Percentiles rank a stretch among this genome's conserved stretches.
phyloP scores from a whole-genome alignment of 2,329 filamentous ascomycete species.

The Dactylellina leptospora region DNA sequence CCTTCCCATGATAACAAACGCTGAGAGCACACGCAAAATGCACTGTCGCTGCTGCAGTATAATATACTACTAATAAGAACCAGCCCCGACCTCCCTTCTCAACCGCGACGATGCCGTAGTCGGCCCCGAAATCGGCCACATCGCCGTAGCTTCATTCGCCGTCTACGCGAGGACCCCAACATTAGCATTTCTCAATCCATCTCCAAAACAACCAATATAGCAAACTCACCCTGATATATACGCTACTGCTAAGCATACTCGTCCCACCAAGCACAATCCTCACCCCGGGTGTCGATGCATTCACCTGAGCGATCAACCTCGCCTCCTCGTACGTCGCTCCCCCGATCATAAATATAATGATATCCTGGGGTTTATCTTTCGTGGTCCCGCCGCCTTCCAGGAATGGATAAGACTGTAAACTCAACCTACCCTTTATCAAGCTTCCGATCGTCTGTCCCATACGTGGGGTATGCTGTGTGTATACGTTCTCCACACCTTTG shows the following conservation, averaged over 20 bases:
- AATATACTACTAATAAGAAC: too few species aligned
- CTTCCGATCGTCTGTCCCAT: conserved; percentile 89
- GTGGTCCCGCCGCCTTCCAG: conserved; percentile 87
- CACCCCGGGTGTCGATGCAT: conserved; percentile 86
- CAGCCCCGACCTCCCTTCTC: conserved; percentile 30
- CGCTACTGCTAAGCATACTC: conserved; percentile 83
- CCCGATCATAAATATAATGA: conserved; percentile 92
- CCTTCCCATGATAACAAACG: conserved; percentile 31
- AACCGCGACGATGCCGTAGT: conserved; percentile 30
- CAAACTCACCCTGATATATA: conserved; percentile 73
- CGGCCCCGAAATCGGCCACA: conserved; percentile 47
- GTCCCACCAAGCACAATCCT: conserved; percentile 90
- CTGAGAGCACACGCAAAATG: conserved; percentile 23
- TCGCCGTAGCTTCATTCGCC: conserved; percentile 46
- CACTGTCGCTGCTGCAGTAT: too few species aligned
- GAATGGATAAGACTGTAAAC: conserved; percentile 89
- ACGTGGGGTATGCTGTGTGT: conserved; percentile 93
- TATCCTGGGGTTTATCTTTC: conserved; percentile 93
- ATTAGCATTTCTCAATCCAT: too few species aligned
- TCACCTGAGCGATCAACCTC: conserved; percentile 93
- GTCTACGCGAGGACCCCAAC: conserved; percentile 3
- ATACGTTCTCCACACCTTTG: conserved; percentile 98
- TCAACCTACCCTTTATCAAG: conserved; percentile 87
- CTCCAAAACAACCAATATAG: too few species aligned
- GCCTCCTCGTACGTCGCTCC: conserved; percentile 96